These are phyloP conservation scores for Physcomitrium patens DNA, from an alignment of 225 moss, liverwort and hornwort species.

Conservation along the genomic window DNA sequence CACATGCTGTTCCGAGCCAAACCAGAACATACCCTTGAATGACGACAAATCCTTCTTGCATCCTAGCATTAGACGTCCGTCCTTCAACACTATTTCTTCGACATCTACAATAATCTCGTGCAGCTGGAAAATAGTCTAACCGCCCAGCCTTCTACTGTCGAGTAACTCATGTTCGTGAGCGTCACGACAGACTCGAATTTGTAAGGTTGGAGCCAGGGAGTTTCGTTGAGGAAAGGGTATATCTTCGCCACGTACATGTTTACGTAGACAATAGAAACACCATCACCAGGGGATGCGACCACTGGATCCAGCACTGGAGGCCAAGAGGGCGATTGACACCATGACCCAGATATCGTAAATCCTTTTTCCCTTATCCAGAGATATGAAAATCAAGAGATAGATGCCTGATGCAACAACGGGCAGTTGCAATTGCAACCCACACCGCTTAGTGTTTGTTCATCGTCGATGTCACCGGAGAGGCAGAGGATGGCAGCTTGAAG, in stretches of 20 bases:
- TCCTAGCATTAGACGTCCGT: slow-evolving; percentile 43
- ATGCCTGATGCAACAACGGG: too few species aligned
- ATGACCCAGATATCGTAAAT: too few species aligned
- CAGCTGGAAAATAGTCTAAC: slow-evolving; percentile 63
- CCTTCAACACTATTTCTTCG: slow-evolving; percentile 32
- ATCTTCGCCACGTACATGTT: slow-evolving; percentile 40
- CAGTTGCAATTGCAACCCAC: too few species aligned
- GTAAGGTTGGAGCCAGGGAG: slow-evolving; percentile 75
- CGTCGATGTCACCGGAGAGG: too few species aligned
- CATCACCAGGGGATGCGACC: slow-evolving; percentile 47
- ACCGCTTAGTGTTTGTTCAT: too few species aligned
- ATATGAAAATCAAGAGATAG: too few species aligned
- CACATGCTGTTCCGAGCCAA: slow-evolving; percentile 62
- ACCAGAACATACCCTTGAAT: slow-evolving; percentile 11
- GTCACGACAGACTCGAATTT: slow-evolving; percentile 43
- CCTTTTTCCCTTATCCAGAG: too few species aligned
- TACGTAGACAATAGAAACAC: slow-evolving; percentile 46
- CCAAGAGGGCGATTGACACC: too few species aligned
- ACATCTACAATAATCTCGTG: slow-evolving; percentile 46
- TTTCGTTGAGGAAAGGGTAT: slow-evolving; percentile 53
- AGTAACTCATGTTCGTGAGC: slow-evolving; percentile 75
- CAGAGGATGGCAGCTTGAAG: too few species aligned
- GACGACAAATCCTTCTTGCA: slow-evolving; percentile 11
- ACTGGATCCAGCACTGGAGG: too few species aligned
- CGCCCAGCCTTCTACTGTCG: slow-evolving; percentile 61